phyloP scores from a whole-genome alignment of 805 yeast genomes.

The Schizosaccharomyces octosporus region DNA sequence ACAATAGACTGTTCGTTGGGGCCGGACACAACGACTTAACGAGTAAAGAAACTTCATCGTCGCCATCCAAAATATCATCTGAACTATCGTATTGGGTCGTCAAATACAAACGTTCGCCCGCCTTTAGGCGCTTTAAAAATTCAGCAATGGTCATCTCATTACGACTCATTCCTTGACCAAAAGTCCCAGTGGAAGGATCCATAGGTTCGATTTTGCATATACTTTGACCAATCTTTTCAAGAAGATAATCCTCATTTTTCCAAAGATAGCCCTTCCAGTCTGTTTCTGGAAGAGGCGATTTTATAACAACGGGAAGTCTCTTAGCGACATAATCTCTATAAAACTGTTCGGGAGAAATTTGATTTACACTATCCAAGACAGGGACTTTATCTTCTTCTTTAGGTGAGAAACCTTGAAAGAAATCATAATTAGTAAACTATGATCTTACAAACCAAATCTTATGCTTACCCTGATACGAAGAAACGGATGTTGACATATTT shows the following conservation, averaged over 20 bases:
- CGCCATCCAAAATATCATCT: background rate
- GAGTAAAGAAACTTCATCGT: background rate
- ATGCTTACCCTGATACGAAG: too few species aligned
- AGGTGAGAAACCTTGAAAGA: background rate
- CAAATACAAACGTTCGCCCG: background rate
- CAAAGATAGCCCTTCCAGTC: constrained; percentile 1
- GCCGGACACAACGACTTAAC: background rate
- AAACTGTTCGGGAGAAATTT: background rate
- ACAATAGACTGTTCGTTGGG: background rate
- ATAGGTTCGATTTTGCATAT: background rate
- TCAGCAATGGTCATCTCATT: background rate
- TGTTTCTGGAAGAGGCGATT: background rate
- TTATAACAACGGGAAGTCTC: background rate
- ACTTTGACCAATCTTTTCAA: background rate
- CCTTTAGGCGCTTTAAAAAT: background rate
- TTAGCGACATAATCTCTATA: background rate
- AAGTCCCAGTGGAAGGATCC: background rate
- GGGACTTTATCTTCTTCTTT: background rate
- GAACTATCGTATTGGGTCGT: constrained; percentile 1
- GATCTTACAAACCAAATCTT: too few species aligned
- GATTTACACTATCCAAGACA: background rate
- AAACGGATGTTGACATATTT: too few species aligned
- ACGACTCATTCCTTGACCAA: background rate
- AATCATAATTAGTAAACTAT: too few species aligned
- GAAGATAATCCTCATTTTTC: background rate